phyloP scores from a whole-genome alignment of 1,139 yeast genomes.

The Yamadazyma blattariae region DNA sequence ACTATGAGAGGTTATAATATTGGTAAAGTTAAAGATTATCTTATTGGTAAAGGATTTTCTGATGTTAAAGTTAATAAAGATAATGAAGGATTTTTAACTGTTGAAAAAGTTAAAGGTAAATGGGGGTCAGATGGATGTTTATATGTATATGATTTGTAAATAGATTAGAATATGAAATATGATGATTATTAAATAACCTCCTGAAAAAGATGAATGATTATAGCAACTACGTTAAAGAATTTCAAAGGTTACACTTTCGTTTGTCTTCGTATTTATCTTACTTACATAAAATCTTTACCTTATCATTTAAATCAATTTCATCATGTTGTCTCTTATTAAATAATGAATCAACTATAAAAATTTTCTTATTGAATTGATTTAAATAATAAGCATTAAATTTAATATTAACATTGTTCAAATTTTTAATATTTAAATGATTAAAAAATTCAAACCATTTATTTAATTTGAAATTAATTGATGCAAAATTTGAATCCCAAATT shows the following conservation, averaged over 20 bases:
- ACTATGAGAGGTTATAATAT: conserved; percentile 64
- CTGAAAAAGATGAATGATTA: background rate
- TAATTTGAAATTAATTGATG: conserved; percentile 21
- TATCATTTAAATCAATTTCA: conserved; percentile 8
- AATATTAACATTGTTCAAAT: conserved; percentile 21
- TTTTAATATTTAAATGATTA: conserved; percentile 16
- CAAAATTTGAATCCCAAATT: conserved; percentile 27
- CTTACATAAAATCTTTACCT: conserved; percentile 14
- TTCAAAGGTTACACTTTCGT: too few relatives aligned
- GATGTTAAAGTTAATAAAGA: conserved; percentile 19
- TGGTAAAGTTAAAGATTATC: conserved; percentile 42
- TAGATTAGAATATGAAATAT: background rate
- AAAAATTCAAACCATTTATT: conserved; percentile 33
- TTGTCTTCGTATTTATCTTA: too few relatives aligned
- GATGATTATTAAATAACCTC: too few relatives aligned
- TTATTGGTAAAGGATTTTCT: conserved; percentile 17
- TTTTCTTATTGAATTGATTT: conserved; percentile 34
- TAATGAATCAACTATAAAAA: conserved; percentile 19
- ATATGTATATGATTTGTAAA: conserved; percentile 29
- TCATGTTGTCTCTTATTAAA: conserved; percentile 20
- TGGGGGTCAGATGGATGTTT: conserved; percentile 78
- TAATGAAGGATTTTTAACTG: conserved; percentile 61
- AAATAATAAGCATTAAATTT: conserved; percentile 31
- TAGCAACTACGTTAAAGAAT: background rate
- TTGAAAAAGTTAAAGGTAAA: conserved; percentile 48